Conservation (phyloP, 1,139 yeast species). For the Blastobotrys illinoisensis region DNA sequence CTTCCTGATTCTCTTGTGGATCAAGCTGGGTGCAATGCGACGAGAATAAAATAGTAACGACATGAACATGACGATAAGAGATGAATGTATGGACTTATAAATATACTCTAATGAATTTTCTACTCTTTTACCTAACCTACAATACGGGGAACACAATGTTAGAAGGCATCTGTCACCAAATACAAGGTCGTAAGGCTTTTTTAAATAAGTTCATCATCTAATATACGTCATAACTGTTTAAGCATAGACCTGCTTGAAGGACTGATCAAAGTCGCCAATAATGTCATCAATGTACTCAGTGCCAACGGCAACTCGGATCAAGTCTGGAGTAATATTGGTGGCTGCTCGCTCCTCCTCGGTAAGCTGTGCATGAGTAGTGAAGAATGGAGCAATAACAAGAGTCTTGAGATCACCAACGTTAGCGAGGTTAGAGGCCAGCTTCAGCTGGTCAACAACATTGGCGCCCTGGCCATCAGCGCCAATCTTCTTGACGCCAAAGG, state of each 20-base stretch:
- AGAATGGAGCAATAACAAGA: slow-evolving; percentile 90
- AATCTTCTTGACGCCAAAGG: slow-evolving; percentile 76
- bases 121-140: too few species aligned
- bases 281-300: slow-evolving; percentile 87
- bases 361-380: slow-evolving; percentile 92
- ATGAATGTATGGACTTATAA: background rate
- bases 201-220: background rate
- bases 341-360: slow-evolving; percentile 70
- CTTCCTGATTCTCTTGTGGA: slow-evolving; percentile 16
- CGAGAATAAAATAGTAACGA: background rate
- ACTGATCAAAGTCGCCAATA: slow-evolving; percentile 78
- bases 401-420: slow-evolving; percentile 97
- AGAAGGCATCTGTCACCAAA: too few species aligned
- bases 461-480: slow-evolving; percentile 61
- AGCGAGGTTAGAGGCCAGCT: slow-evolving; percentile 86
- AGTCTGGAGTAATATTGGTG: slow-evolving; percentile 82
- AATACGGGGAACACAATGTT: too few species aligned
- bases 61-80: background rate
- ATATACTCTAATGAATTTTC: too few species aligned
- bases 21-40: slow-evolving; percentile 4
- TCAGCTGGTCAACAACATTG: slow-evolving; percentile 70
- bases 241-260: slow-evolving; percentile 41
- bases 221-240: background rate
- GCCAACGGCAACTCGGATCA: slow-evolving; percentile 85
- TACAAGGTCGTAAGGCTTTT: too few species aligned